These are phyloP conservation scores for Hondaea fermentalgiana DNA, from an alignment of 108 stramenopile genomes.

Conservation along the genomic window DNA sequence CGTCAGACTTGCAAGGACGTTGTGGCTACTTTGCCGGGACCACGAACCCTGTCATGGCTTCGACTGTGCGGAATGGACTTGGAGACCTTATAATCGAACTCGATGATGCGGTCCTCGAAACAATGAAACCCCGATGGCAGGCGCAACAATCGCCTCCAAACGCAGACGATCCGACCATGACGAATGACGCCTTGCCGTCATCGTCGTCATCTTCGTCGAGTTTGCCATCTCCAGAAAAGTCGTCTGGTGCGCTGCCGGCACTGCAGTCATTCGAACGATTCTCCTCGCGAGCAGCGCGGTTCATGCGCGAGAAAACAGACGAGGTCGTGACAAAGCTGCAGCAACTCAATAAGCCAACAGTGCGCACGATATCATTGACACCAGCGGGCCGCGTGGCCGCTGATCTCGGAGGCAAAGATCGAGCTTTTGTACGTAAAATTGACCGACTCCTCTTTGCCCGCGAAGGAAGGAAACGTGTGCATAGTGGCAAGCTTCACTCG, in stretches of 20 bases:
- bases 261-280: neutral
- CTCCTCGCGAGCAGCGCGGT: neutral
- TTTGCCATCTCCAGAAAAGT: too few relatives aligned
- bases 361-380: neutral
- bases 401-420: neutral
- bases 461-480: neutral
- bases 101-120: neutral
- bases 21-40: constrained; percentile 3
- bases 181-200: too few relatives aligned
- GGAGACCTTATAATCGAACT: neutral
- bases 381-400: neutral
- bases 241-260: neutral
- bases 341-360: neutral
- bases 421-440: neutral
- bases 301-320: neutral
- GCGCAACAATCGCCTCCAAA: too few relatives aligned
- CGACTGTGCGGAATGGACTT: neutral
- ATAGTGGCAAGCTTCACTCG: neutral
- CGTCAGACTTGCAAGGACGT: neutral
- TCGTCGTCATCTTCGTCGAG: too few relatives aligned
- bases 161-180: too few relatives aligned
- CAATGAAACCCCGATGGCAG: too few relatives aligned
- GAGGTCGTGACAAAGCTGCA: neutral
- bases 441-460: neutral
- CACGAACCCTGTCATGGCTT: neutral